Base-by-base conservation (phyloP, 148 eudicot genomes). In the Hydrangea macrophylla region DNA sequence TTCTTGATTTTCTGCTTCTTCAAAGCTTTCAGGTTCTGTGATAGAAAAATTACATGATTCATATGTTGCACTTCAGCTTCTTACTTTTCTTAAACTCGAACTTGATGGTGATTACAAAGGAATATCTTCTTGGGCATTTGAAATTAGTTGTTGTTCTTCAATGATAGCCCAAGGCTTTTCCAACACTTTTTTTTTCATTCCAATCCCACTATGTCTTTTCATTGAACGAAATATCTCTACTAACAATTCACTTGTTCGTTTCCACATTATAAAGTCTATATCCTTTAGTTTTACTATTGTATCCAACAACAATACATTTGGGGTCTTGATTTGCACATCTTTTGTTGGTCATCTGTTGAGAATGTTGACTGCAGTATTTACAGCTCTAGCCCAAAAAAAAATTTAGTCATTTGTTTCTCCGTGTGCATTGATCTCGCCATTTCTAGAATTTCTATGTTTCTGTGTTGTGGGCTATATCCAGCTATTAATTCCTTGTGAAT, bases 1-100 rank as follows among this genome's bases (percentile, higher is more conserved):
- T 56, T 23, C 60, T 2, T 56, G 60, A 7, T 24, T 56, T 56
- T 27, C n/a, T 56, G 33, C 60, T 24, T 56, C 60, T 25, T 56
- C 60, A 9, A 56, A 56, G 6, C 4, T 23, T 7, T 56, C 15
- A 0, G 60, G 33, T 25, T 25, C 60, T n/a, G 12, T 7, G 10
- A 11, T n/a, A 18, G 27, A 10, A 56, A 23, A 56, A 27, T 56
- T 56, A 9, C 60, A 56, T 23, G 31, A 11, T 27, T 56, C 60
- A 56, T 56, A 23, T 0, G 27, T 2, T 10, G 25, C 60, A 7
- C 2, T 9, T 27, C 23, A 9, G 28, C 60, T 5, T 1, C 60
- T 24, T 27, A 4, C 10, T 26, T 25, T 56, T 27, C 11, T 3
- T 56, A 15, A 5, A 10, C 31, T 25, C 9, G 1, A 7, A 7